These are phyloP conservation scores for Fusarium albosuccineum DNA, from an alignment of 2,329 filamentous ascomycete genomes.

Conservation along the genomic window DNA sequence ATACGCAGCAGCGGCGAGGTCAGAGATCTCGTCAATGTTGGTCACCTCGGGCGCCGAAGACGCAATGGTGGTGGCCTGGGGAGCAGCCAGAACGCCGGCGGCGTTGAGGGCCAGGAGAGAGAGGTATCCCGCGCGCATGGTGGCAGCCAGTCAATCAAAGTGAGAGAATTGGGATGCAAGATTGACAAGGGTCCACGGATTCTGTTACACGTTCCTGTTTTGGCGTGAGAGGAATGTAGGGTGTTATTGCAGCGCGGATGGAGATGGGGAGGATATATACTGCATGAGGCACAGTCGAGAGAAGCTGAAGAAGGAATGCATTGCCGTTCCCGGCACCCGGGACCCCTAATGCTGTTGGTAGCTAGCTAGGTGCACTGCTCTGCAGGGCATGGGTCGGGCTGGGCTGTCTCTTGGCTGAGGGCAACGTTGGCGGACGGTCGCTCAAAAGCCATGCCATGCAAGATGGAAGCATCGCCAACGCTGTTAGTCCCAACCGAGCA, in stretches of 20 bases:
- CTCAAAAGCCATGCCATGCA: background rate
- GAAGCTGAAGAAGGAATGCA: background rate
- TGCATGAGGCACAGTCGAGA: background rate
- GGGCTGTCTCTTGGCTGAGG: background rate
- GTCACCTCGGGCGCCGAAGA: constrained; percentile 35
- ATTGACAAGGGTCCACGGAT: constrained; percentile 23
- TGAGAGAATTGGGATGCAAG: background rate
- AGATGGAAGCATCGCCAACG: background rate
- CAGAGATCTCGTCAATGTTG: constrained; percentile 37
- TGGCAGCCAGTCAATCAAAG: constrained; percentile 17
- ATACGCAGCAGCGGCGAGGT: constrained; percentile 41
- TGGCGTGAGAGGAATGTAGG: constrained; percentile 12
- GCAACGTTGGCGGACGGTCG: constrained; percentile 6
- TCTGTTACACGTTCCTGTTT: constrained; percentile 13
- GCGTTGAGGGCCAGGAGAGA: constrained; percentile 41
- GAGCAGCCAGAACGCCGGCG: constrained; percentile 39
- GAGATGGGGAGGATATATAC: constrained; percentile 12
- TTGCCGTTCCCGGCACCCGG: background rate
- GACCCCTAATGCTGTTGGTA: too few relatives aligned
- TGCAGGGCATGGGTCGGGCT: too few relatives aligned
- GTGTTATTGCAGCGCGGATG: constrained; percentile 13
- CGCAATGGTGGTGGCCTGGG: constrained; percentile 24
- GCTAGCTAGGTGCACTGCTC: too few relatives aligned
- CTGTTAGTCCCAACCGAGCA: too few relatives aligned
- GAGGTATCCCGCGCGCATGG: constrained; percentile 40